These are phyloP conservation scores for Buxus sempervirens DNA, from an alignment of 164 flowering plant species.

Conservation along the genomic window DNA sequence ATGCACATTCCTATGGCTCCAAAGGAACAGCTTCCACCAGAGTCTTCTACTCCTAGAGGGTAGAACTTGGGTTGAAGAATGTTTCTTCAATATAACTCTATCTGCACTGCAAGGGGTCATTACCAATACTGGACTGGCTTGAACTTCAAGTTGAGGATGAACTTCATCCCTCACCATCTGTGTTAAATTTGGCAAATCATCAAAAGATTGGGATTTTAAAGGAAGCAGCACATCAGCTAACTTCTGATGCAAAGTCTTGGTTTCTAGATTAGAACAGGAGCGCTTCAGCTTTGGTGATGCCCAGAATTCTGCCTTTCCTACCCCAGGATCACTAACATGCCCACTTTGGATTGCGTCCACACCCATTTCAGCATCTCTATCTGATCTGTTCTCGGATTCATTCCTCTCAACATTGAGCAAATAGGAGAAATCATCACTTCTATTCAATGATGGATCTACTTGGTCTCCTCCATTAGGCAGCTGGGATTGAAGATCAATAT, in stretches of 20 bases:
- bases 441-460: slow-evolving; percentile 9
- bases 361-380: slow-evolving; percentile 25
- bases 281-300: slow-evolving; percentile 71
- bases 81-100: slow-evolving; percentile 81
- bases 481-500: slow-evolving; percentile 47
- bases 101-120: slow-evolving; percentile 69
- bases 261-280: slow-evolving; percentile 78
- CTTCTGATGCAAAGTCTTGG: slow-evolving; percentile 35
- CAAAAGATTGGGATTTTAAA: slow-evolving; percentile 53
- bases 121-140: slow-evolving; percentile 52
- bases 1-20: slow-evolving; percentile 87
- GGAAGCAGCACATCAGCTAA: slow-evolving; percentile 36
- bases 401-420: slow-evolving; percentile 14
- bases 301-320: slow-evolving; percentile 44
- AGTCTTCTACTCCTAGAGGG: slow-evolving; percentile 78
- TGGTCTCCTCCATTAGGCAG: slow-evolving; percentile 19
- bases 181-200: slow-evolving; percentile 38
- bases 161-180: slow-evolving; percentile 19
- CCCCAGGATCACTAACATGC: slow-evolving; percentile 89
- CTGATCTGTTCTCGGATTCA: slow-evolving; percentile 15
- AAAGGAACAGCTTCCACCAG: slow-evolving; percentile 94
- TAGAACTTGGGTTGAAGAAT: slow-evolving; percentile 81
- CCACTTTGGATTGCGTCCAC: slow-evolving; percentile 47
- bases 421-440: slow-evolving; percentile 9
- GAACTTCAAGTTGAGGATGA: slow-evolving; percentile 15